Conservation (phyloP, 495 filamentous ascomycete species). For the Daldinia childiae region DNA sequence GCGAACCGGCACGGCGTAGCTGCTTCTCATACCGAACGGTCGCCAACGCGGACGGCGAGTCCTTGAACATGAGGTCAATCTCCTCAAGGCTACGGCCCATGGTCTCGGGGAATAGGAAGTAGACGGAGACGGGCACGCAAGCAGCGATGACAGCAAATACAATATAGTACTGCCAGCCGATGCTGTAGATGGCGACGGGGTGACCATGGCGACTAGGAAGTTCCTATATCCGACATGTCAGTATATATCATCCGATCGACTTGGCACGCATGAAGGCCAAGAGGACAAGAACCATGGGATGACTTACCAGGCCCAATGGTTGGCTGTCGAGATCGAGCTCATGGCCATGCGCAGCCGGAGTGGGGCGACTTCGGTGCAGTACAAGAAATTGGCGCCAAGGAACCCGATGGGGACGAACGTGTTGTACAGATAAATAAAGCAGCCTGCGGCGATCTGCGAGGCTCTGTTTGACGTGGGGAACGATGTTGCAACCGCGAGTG, state of each 20-base stretch:
- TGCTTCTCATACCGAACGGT: constrained; percentile 67
- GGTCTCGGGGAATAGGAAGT: constrained; percentile 68
- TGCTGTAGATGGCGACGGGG: constrained; percentile 56
- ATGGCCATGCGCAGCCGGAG: constrained; percentile 63
- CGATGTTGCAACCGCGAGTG: constrained; percentile 56
- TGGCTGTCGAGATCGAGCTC: constrained; percentile 60
- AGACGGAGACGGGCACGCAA: constrained; percentile 59
- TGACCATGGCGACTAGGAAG: constrained; percentile 59
- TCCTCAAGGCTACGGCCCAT: constrained; percentile 67
- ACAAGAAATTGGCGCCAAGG: constrained; percentile 66
- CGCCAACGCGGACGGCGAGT: constrained; percentile 65
- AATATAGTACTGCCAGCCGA: constrained; percentile 60
- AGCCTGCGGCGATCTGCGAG: constrained; percentile 53
- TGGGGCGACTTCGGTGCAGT: constrained; percentile 66
- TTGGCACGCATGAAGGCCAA: background rate
- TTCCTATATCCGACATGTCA: constrained; percentile 47
- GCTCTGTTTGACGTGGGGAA: constrained; percentile 47
- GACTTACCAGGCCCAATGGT: constrained; percentile 60
- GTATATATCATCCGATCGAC: background rate
- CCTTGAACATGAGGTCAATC: constrained; percentile 73
- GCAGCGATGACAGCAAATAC: constrained; percentile 60
- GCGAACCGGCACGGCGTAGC: constrained; percentile 58
- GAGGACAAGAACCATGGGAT: background rate
- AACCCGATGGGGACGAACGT: constrained; percentile 68
- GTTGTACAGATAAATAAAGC: constrained; percentile 70